Percentiles rank a stretch among this genome's conserved stretches.
phyloP scores from a whole-genome alignment of 768 basidiomycete genomes.

The Sistotremastrum niveocremeum region DNA sequence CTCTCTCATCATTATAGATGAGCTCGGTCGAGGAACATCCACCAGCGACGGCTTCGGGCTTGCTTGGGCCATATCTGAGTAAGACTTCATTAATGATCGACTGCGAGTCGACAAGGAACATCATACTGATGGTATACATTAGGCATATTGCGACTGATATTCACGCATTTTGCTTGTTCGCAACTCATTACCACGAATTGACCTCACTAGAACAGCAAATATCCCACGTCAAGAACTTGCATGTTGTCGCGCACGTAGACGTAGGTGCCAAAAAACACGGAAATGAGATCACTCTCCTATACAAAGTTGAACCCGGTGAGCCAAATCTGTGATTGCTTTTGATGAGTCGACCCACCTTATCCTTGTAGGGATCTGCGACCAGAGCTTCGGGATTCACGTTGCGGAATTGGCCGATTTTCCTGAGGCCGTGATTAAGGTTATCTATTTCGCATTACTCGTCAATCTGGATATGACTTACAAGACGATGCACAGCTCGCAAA shows the following conservation, averaged over 20 bases:
- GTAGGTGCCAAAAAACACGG: slow-evolving; percentile 26
- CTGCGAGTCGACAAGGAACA: neutral
- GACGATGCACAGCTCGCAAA: slow-evolving; percentile 54
- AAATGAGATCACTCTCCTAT: slow-evolving; percentile 70
- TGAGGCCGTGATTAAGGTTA: slow-evolving; percentile 77
- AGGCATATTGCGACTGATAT: slow-evolving; percentile 92
- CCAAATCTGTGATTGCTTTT: neutral
- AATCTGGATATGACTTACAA: neutral
- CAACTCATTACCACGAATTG: slow-evolving; percentile 96
- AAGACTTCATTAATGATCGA: slow-evolving; percentile 11
- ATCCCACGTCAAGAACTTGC: slow-evolving; percentile 80
- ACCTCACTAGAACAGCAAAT: slow-evolving; percentile 84
- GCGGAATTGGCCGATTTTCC: slow-evolving; percentile 97
- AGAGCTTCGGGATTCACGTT: slow-evolving; percentile 97
- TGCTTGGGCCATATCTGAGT: slow-evolving; percentile 99
- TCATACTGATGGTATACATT: neutral
- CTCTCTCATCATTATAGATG: slow-evolving; percentile 94
- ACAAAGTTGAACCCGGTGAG: slow-evolving; percentile 64
- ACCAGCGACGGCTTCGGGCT: slow-evolving; percentile 97
- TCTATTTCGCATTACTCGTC: slow-evolving; percentile 4
- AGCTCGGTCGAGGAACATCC: slow-evolving; percentile 89
- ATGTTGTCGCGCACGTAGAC: slow-evolving; percentile 86
- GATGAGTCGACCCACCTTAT: neutral
- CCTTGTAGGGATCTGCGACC: slow-evolving; percentile 70
- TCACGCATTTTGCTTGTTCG: slow-evolving; percentile 89